These are phyloP conservation scores for Trichoderma sp. DNA, from an alignment of 2,329 filamentous ascomycete genomes.

Conservation along the genomic window DNA sequence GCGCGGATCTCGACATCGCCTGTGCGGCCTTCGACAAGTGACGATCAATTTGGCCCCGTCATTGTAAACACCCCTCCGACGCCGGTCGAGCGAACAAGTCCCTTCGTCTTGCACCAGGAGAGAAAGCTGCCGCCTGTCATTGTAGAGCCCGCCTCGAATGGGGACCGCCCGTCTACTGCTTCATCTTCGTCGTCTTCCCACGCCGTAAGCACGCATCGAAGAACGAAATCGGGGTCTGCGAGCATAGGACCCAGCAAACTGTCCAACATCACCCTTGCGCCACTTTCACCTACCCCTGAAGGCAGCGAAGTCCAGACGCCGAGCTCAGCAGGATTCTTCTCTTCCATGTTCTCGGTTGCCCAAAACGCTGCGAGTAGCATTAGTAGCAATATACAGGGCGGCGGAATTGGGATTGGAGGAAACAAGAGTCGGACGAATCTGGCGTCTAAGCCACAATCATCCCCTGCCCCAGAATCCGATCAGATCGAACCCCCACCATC, in stretches of 20 bases:
- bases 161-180: conserved; percentile 61
- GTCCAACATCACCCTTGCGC: conserved; percentile 72
- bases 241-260: conserved; percentile 79
- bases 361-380: conserved; percentile 85
- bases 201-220: conserved; percentile 72
- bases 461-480: conserved; percentile 45
- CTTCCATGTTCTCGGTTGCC: conserved; percentile 86
- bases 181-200: conserved; percentile 52
- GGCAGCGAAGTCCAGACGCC: conserved; percentile 56
- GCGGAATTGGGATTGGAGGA: conserved; percentile 54
- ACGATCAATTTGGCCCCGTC: conserved; percentile 52
- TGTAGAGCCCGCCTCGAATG: conserved; percentile 35
- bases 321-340: conserved; percentile 80
- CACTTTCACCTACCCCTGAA: conserved; percentile 78
- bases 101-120: conserved; percentile 36
- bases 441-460: conserved; percentile 35
- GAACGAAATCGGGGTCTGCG: conserved; percentile 57
- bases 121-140: conserved; percentile 38
- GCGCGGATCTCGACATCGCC: conserved; percentile 41
- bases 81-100: conserved; percentile 52
- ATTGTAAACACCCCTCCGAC: conserved; percentile 71
- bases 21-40: conserved; percentile 54
- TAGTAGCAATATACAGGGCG: conserved; percentile 74
- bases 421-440: conserved; percentile 42
- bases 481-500: conserved; percentile 41